A percentile compares a stretch with the other conserved stretches of the same genome.
Evolutionary conservation across 1,284 basidiomycete genomes (phyloP).

Genomic region (Tilletia indica): DNA sequence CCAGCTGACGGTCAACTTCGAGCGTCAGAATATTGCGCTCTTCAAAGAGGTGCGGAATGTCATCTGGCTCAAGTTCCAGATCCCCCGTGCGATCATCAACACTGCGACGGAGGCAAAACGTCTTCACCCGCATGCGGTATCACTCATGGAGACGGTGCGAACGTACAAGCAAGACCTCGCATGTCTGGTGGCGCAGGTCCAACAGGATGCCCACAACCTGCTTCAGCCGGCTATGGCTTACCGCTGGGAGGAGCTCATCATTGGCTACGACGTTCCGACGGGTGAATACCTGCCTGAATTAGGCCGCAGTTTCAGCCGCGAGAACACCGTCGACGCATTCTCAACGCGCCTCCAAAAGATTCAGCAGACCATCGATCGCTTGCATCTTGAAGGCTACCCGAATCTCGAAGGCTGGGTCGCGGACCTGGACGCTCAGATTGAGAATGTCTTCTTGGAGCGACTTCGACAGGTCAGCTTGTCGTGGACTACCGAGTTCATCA

Average conservation of each 20-base stretch:
- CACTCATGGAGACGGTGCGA: slow-evolving; percentile 91
- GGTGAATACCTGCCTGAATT: slow-evolving; percentile 55
- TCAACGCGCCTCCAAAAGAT: slow-evolving; percentile 73
- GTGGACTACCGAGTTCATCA: slow-evolving; percentile 78
- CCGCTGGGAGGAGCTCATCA: slow-evolving; percentile 85
- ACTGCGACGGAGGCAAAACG: slow-evolving; percentile 97
- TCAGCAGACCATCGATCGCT: slow-evolving; percentile 85
- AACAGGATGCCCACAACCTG: slow-evolving; percentile 41
- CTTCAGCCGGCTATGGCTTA: slow-evolving; percentile 67
- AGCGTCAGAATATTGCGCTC: slow-evolving; percentile 92
- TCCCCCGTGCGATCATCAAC: slow-evolving; percentile 89
- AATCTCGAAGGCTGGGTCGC: slow-evolving; percentile 96
- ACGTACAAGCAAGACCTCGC: slow-evolving; percentile 93
- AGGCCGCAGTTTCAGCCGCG: slow-evolving; percentile 60
- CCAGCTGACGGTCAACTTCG: slow-evolving; percentile 92
- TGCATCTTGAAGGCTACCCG: slow-evolving; percentile 93
- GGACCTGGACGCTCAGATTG: slow-evolving; percentile 81
- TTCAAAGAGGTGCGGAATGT: slow-evolving; percentile 98
- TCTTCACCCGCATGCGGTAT: slow-evolving; percentile 93
- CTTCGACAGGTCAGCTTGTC: slow-evolving; percentile 75
- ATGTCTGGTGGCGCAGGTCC: slow-evolving; percentile 64
- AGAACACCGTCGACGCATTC: slow-evolving; percentile 77
- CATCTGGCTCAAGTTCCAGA: slow-evolving; percentile 90
- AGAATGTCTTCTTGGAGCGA: slow-evolving; percentile 75
- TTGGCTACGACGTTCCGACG: slow-evolving; percentile 56